Base-by-base conservation (phyloP, 169 alveolate species). In the Plasmodium coatneyi region DNA sequence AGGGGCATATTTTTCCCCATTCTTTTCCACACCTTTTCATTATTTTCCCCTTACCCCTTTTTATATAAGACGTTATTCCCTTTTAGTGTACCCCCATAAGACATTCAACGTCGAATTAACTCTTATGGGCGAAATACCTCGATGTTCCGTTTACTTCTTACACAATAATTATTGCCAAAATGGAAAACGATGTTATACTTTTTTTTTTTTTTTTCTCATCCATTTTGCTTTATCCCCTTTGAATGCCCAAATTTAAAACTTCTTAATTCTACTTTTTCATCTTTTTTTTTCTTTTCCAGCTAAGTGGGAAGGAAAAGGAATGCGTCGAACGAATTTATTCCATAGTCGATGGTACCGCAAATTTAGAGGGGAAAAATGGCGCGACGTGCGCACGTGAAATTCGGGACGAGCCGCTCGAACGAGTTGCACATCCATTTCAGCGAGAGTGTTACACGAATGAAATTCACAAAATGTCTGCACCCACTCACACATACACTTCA, bases 271-370 rank as follows among this genome's bases (percentile, higher is more conserved):
- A 0, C 70, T 87, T 76, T 78, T 87, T 66, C 52, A 71, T 49
- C 30, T 66, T 28, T 32, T 32, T 32, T 9, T 28, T 52, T 71
- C 19, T 56, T 89, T 56, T 60, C 71, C 71, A 89, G 89, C 14
- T 30, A 41, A 46, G 16, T 56, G 70, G 46, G 76, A 30, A 72
- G 32, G 89, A 41, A 60, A 28, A 89, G 28, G 89, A 79, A 12
- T 89, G 41, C 76, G 56, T 25, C 19, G 32, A 89, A 4, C 41
- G 54, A 80, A 89, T 89, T 28, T 89, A 89, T 60, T 89, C 90
- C 56, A 89, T 89, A 54, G 71, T 89, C 66, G 94, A 89, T 79
- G 94, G 94, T 89, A 89, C 19, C 5, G 41, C 60, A 84, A 74
- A 72, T 30, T 49, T 1, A 32, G 46, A 84, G 80, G 52, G 39